A percentile compares a stretch with the other conserved stretches of the same genome.
phyloP scores from a whole-genome alignment of 2,329 filamentous ascomycete species.

The Neospermospora avenae region DNA sequence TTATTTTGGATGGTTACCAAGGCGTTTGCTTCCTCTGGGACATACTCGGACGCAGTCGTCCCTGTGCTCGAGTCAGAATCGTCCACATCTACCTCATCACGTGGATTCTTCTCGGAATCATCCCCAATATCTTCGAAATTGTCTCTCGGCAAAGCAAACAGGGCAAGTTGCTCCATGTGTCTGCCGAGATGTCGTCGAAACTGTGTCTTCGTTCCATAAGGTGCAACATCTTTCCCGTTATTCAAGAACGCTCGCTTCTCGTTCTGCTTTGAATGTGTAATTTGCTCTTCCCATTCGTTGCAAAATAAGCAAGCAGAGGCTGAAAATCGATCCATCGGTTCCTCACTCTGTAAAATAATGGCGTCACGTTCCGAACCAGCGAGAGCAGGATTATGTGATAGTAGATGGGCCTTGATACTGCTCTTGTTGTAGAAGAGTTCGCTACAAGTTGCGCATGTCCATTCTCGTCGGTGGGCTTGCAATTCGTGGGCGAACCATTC shows the following conservation, averaged over 20 bases:
- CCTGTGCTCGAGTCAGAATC: neutral
- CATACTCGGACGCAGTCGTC: neutral
- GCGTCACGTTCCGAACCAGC: conserved; percentile 21
- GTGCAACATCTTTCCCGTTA: conserved; percentile 2
- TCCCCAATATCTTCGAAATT: conserved; percentile 10
- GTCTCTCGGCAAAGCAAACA: conserved; percentile 24
- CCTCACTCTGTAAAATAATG: conserved; percentile 26
- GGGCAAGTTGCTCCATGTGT: conserved; percentile 31
- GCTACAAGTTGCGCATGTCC: conserved; percentile 28
- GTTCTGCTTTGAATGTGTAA: conserved; percentile 14
- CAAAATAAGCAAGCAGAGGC: conserved; percentile 33
- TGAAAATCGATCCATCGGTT: conserved; percentile 23
- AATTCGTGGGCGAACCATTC: conserved; percentile 37
- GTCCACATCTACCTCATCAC: neutral
- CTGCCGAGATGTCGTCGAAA: conserved; percentile 27
- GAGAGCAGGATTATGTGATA: conserved; percentile 11
- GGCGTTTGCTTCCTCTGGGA: neutral
- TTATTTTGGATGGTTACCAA: neutral
- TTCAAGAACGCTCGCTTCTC: conserved; percentile 12
- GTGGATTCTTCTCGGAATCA: neutral
- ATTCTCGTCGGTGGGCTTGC: conserved; percentile 32
- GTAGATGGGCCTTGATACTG: conserved; percentile 19
- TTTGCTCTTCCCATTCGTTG: conserved; percentile 29
- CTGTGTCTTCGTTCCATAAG: conserved; percentile 18
- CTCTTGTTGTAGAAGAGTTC: conserved; percentile 9